These are phyloP conservation scores for Nitzschia putrida DNA, from an alignment of 108 stramenopile species.

Conservation along the genomic window DNA sequence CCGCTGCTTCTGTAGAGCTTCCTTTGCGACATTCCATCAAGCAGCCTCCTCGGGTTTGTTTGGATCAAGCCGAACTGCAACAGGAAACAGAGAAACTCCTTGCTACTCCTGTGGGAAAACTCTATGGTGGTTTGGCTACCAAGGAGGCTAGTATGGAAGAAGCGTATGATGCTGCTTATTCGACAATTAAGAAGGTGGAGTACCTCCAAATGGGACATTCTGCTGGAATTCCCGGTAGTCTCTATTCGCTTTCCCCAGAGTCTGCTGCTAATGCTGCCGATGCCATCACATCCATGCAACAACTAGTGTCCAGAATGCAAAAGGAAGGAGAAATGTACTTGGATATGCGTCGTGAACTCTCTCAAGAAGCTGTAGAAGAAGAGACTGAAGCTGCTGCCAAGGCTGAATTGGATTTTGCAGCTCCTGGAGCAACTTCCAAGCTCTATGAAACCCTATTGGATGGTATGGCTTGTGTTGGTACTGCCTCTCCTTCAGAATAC, in stretches of 20 bases:
- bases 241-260: slow-evolving; percentile 24
- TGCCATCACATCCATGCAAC: slow-evolving; percentile 37
- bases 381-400: neutral
- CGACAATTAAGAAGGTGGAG: slow-evolving; percentile 56
- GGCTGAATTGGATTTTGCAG: slow-evolving; percentile 38
- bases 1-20: slow-evolving; percentile 22
- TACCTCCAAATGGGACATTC: slow-evolving; percentile 61
- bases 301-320: slow-evolving; percentile 53
- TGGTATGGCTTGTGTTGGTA: slow-evolving; percentile 54
- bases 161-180: slow-evolving; percentile 59
- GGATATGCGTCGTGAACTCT: slow-evolving; percentile 42
- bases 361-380: neutral
- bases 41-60: slow-evolving; percentile 64
- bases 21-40: slow-evolving; percentile 74
- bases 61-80: slow-evolving; percentile 44
- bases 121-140: slow-evolving; percentile 37
- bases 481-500: neutral
- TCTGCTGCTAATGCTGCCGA: slow-evolving; percentile 17
- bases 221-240: slow-evolving; percentile 18
- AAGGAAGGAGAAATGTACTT: slow-evolving; percentile 63
- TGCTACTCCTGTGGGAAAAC: slow-evolving; percentile 63
- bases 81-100: slow-evolving; percentile 61
- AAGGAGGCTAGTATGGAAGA: slow-evolving; percentile 43
- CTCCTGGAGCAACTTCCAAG: slow-evolving; percentile 59
- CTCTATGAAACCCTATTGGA: slow-evolving; percentile 72